Evolutionary conservation across 2,329 filamentous ascomycete species (phyloP), one percentile per base, ranked within the genome.

Genomic region (Xylariaceae sp.): DNA sequence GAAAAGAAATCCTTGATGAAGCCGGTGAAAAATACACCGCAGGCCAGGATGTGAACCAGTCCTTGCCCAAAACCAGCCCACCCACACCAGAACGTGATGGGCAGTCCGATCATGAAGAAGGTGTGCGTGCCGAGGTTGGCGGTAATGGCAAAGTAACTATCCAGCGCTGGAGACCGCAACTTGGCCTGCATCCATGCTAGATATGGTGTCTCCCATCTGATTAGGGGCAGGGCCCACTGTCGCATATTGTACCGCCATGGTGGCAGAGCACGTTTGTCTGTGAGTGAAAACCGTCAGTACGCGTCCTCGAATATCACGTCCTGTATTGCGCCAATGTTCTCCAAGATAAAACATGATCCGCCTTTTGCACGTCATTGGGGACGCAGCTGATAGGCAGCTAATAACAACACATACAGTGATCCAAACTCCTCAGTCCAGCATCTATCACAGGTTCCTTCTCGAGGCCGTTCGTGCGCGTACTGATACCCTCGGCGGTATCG

Each of bases 81-180:
- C 40, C 91, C 91, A 58, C 89, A 95, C 93, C 93, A 98, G 71
- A 97, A 97, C 54, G 95, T 78, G 51, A 97, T 88, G 4, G 93
- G 93, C 57, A 98, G 71, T 44, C 89, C 85, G 52, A 95, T 78
- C 90, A 97, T 97, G 73, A 96, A 98, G 71, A 96, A 97, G 1
- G 93, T 98, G 67, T 98, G 93, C 1, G 93, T 98, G 51, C 93
- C 89, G 41, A 97, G 78, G 64, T 97, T 98, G 49, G 93, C 93
- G 1, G 90, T 95, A 51, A 94, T 88, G 38, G 93, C 91, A 66
- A 98, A 98, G 71, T 96, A 98, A 48, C 88, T 88, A 66, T 98
- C 93, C 57, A 97, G 82, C 8, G 86, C 78, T 1, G 89, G 88
- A 16, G 87, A 85, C 57, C 91, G 86, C 62, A 91, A 66, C 61